A percentile compares a stretch with the other conserved stretches of the same genome.
phyloP scores from a whole-genome alignment of 257 asterid genomes.

The Misopates orontium region DNA sequence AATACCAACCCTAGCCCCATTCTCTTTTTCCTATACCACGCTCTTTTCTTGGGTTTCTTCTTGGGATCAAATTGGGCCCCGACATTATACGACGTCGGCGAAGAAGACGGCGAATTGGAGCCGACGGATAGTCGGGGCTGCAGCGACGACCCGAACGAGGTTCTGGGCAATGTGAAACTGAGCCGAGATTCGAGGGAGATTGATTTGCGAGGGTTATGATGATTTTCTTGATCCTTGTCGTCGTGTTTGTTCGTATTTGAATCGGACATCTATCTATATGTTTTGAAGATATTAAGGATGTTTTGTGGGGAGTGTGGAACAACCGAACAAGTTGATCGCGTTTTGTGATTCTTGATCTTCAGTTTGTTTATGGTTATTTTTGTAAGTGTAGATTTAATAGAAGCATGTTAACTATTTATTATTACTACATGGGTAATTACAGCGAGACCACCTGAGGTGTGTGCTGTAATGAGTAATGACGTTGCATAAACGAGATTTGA shows the following conservation, averaged over 20 bases:
- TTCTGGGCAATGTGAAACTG: conserved; percentile 39
- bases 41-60: conserved; percentile 42
- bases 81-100: conserved; percentile 33
- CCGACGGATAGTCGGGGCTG: conserved; percentile 31
- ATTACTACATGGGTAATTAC: too few species aligned
- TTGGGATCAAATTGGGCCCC: conserved; percentile 34
- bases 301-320: too few species aligned
- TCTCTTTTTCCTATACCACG: conserved; percentile 46
- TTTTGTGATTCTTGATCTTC: too few species aligned
- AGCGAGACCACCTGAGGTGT: too few species aligned
- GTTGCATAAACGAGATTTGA: too few species aligned
- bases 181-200: conserved; percentile 25
- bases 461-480: too few species aligned
- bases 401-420: too few species aligned
- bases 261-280: conserved; percentile 18
- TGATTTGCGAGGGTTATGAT: conserved; percentile 29
- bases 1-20: conserved; percentile 39
- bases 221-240: conserved; percentile 32
- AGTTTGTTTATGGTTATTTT: too few species aligned
- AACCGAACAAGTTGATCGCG: too few species aligned
- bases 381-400: too few species aligned
- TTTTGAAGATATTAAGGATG: background rate
- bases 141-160: conserved; percentile 33
- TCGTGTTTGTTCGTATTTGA: conserved; percentile 30
- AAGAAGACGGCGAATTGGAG: conserved; percentile 35